These are phyloP conservation scores for Podaxis sp. DNA, from an alignment of 768 basidiomycete genomes.

Conservation along the genomic window DNA sequence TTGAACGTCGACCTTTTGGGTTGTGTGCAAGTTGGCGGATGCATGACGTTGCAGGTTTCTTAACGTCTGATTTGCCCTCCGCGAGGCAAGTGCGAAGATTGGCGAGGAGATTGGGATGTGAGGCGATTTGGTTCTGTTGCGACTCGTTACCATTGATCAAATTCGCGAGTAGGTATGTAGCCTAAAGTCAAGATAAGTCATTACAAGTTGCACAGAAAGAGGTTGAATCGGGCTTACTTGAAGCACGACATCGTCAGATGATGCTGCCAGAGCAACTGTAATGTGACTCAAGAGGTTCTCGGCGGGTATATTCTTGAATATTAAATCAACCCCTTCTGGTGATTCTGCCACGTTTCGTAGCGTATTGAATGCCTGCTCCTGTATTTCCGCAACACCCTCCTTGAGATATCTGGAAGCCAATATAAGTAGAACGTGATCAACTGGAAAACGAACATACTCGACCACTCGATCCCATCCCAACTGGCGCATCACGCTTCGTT, in stretches of 20 bases:
- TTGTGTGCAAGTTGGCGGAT: conserved; percentile 55
- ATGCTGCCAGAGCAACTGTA: conserved; percentile 46
- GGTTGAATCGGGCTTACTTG: conserved; percentile 36
- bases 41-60: conserved; percentile 60
- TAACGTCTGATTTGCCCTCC: conserved; percentile 55
- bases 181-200: conserved; percentile 27
- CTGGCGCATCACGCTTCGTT: conserved; percentile 62
- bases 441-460: conserved; percentile 39
- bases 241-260: conserved; percentile 52
- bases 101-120: conserved; percentile 48
- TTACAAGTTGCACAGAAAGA: not conserved
- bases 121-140: conserved; percentile 54
- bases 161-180: conserved; percentile 65
- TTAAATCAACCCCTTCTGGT: conserved; percentile 60
- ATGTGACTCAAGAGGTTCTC: conserved; percentile 47
- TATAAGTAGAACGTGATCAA: not conserved
- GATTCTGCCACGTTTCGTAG: conserved; percentile 67
- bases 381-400: conserved; percentile 53
- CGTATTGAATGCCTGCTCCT: conserved; percentile 72
- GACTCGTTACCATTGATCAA: conserved; percentile 57
- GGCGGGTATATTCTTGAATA: conserved; percentile 43
- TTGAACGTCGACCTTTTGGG: conserved; percentile 32
- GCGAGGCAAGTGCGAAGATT: conserved; percentile 60
- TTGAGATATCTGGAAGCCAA: conserved; percentile 45
- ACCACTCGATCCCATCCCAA: conserved; percentile 66